These are phyloP conservation scores for Elasticomyces elasticus DNA, from an alignment of 495 filamentous ascomycete genomes.

Conservation along the genomic window DNA sequence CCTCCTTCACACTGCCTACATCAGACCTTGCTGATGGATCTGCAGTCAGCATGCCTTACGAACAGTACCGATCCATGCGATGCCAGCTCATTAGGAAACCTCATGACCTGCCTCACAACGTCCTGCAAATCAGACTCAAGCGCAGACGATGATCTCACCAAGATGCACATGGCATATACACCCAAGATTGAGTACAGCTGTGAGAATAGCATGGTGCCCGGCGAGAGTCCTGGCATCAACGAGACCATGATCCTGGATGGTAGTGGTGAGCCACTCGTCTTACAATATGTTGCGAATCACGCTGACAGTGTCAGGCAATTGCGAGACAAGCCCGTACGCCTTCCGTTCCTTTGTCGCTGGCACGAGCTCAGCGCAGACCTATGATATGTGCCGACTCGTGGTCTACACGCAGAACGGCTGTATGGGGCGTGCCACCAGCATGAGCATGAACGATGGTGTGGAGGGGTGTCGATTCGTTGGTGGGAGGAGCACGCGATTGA, in stretches of 20 bases:
- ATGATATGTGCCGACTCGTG: neutral
- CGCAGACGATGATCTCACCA: neutral
- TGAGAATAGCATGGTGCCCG: neutral
- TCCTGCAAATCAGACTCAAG: neutral
- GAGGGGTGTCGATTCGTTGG: neutral
- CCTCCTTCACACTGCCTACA: neutral
- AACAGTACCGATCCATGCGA: neutral
- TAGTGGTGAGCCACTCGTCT: neutral
- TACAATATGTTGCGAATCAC: neutral
- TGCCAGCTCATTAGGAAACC: neutral
- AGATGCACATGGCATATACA: neutral
- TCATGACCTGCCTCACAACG: slow-evolving; percentile 1
- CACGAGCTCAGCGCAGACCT: neutral
- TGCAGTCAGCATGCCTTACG: slow-evolving; percentile 1
- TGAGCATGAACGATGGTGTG: neutral
- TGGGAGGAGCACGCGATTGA: neutral
- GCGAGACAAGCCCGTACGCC: neutral
- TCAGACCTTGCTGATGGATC: neutral
- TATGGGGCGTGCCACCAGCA: neutral
- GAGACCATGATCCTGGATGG: neutral
- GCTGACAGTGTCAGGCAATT: neutral
- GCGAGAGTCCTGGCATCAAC: neutral
- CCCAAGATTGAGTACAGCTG: neutral
- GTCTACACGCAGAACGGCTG: neutral
- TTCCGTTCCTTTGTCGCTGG: neutral